Conservation (phyloP, 805 yeast species). For the Hanseniaspora vineae region DNA sequence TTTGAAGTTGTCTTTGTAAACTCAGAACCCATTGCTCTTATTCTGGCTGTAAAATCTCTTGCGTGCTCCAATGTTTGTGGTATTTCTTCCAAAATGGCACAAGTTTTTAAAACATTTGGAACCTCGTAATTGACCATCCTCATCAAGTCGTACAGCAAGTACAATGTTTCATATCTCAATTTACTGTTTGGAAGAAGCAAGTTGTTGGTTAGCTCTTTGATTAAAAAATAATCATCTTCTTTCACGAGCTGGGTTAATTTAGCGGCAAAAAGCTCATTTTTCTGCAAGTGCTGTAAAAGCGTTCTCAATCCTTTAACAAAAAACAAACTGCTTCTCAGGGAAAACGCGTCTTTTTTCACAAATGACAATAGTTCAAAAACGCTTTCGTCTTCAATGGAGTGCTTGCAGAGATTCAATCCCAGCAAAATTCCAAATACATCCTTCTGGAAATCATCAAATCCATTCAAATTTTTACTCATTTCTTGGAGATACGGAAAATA, state of each 20-base stretch:
- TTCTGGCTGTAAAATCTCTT: constrained; percentile 61
- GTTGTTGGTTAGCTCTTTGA: constrained; percentile 20
- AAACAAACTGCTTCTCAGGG: constrained; percentile 24
- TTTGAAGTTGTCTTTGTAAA: constrained; percentile 24
- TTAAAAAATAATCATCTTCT: not conserved
- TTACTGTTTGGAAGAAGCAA: constrained; percentile 37
- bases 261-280: constrained; percentile 2
- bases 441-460: constrained; percentile 19
- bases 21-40: constrained; percentile 42
- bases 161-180: constrained; percentile 38
- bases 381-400: constrained; percentile 7
- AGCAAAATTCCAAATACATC: constrained; percentile 33
- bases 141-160: constrained; percentile 28
- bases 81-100: constrained; percentile 52
- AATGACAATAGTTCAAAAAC: constrained; percentile 9
- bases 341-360: constrained; percentile 14
- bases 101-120: constrained; percentile 34
- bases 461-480: not conserved
- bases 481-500: too few species aligned
- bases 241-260: not conserved
- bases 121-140: constrained; percentile 14
- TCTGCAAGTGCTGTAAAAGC: constrained; percentile 6
- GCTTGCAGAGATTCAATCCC: constrained; percentile 20
- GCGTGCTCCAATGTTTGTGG: constrained; percentile 59
- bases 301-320: constrained; percentile 26